Conservation (phyloP, 495 filamentous ascomycete genomes). For the Staphylotrichum tortipilum region DNA sequence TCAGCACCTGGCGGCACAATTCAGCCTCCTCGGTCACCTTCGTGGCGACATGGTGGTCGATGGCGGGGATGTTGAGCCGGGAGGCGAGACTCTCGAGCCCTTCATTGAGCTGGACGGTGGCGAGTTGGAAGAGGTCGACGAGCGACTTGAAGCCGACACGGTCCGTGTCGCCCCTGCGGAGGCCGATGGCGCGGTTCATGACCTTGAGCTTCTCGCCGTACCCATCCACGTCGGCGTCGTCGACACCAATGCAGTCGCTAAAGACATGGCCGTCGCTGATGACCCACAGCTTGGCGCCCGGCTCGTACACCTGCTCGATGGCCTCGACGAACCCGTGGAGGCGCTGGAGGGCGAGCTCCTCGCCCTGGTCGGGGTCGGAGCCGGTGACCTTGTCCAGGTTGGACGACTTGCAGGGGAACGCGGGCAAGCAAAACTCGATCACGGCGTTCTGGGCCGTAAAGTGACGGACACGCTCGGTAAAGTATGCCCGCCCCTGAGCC, state of each 20-base stretch:
- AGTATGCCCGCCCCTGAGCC: constrained; percentile 2
- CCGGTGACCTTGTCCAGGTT: constrained; percentile 14
- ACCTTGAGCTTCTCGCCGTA: constrained; percentile 25
- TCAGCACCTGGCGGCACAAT: constrained; percentile 29
- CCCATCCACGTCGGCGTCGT: constrained; percentile 29
- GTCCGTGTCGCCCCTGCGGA: not conserved
- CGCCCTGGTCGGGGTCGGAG: constrained; percentile 6
- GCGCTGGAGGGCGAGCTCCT: constrained; percentile 21
- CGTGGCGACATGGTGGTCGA: constrained; percentile 25
- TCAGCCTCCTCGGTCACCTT: constrained; percentile 27
- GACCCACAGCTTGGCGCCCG: constrained; percentile 29
- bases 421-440: constrained; percentile 12
- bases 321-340: constrained; percentile 25
- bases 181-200: constrained; percentile 23
- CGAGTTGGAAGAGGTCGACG: constrained; percentile 14
- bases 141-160: constrained; percentile 12
- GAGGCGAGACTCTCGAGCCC: not conserved
- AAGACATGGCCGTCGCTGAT: constrained; percentile 39
- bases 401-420: constrained; percentile 17
- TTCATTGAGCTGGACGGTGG: not conserved
- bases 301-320: constrained; percentile 24
- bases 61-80: constrained; percentile 12
- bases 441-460: constrained; percentile 2
- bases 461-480: constrained; percentile 6
- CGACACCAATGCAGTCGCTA: constrained; percentile 36